Evolutionary conservation across 192 early-diverging fungal species (phyloP).

Genomic region (Backusella psychrophila): DNA sequence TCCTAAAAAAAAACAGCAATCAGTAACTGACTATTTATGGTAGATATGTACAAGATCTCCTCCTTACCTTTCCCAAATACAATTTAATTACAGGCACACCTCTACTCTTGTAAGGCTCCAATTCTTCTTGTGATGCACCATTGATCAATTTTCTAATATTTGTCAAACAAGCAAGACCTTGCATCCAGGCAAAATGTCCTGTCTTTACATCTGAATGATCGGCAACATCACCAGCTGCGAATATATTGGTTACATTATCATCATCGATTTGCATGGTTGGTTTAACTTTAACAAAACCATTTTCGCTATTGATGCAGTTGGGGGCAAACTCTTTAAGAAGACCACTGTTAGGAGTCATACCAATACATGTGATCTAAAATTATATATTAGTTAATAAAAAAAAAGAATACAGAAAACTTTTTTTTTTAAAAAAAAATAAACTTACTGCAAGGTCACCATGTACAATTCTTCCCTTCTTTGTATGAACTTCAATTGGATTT

Average conservation of each 20-base stretch:
- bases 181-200: slow-evolving; percentile 32
- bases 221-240: slow-evolving; percentile 72
- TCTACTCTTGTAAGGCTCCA: slow-evolving; percentile 22
- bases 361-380: slow-evolving; percentile 72
- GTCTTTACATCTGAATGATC: slow-evolving; percentile 44
- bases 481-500: slow-evolving; percentile 40
- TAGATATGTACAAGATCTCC: background rate
- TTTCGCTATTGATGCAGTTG: slow-evolving; percentile 48
- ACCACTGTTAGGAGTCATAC: slow-evolving; percentile 68
- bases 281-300: slow-evolving; percentile 59
- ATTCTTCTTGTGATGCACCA: background rate
- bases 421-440: background rate
- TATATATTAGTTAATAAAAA: background rate
- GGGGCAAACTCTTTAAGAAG: slow-evolving; percentile 56
- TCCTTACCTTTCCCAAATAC: slow-evolving; percentile 19
- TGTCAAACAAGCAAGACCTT: slow-evolving; percentile 15
- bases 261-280: slow-evolving; percentile 73
- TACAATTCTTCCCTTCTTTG: slow-evolving; percentile 42
- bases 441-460: slow-evolving; percentile 44
- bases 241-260: slow-evolving; percentile 58
- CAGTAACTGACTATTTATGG: background rate
- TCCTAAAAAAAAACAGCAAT: background rate
- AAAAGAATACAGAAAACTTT: background rate
- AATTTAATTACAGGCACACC: slow-evolving; percentile 23
- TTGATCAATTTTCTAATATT: slow-evolving; percentile 24